Evolutionary conservation across 441 rosid genomes (phyloP).

Genomic region (Erodium texanum): DNA sequence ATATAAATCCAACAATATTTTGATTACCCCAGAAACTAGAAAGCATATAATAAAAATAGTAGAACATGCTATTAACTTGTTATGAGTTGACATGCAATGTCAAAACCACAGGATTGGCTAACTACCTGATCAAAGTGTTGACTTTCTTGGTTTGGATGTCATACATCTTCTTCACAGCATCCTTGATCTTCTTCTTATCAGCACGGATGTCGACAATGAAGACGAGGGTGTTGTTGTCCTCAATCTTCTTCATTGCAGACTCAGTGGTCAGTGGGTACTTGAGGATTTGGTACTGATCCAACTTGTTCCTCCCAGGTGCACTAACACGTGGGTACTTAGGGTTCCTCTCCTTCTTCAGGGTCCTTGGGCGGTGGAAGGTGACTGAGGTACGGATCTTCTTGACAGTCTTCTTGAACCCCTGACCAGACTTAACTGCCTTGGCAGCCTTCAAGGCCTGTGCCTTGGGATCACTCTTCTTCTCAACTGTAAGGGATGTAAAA

Average conservation of each 20-base stretch:
- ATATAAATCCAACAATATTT: not conserved
- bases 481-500: not conserved
- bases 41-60: not conserved
- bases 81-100: no score
- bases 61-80: not conserved
- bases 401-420: not conserved
- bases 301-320: conserved; percentile 32
- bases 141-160: conserved; percentile 92
- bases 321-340: conserved; percentile 28
- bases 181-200: conserved; percentile 81
- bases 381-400: conserved; percentile 15
- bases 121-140: conserved; percentile 84
- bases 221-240: conserved; percentile 88
- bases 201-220: conserved; percentile 73
- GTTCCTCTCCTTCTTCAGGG: conserved; percentile 28
- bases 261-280: conserved; percentile 56
- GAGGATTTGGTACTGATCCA: conserved; percentile 33
- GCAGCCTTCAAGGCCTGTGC: conserved; percentile 19
- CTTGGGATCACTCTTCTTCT: conserved; percentile 13
- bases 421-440: conserved; percentile 16
- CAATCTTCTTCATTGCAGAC: conserved; percentile 86
- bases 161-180: conserved; percentile 89
- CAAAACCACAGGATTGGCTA: no score
- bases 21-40: not conserved
- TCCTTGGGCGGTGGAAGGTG: conserved; percentile 14